Percentiles rank a stretch among this genome's conserved stretches.
Evolutionary conservation across 179 eudicot species (phyloP).

Genomic region (Beta macrorhiza): DNA sequence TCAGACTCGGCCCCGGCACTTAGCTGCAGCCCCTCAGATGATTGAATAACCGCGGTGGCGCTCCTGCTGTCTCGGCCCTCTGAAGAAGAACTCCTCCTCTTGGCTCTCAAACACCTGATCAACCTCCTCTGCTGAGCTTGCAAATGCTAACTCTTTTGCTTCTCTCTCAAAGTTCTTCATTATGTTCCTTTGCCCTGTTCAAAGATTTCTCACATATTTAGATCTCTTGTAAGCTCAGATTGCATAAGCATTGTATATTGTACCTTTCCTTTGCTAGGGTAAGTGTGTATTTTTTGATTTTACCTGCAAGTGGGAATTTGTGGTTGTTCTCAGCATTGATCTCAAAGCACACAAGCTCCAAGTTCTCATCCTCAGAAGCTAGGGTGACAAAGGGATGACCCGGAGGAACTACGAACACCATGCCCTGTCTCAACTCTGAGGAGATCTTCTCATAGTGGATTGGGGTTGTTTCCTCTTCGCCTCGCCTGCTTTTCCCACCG

Average conservation of each 20-base stretch:
- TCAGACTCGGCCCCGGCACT: neutral
- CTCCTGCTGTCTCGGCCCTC: conserved; percentile 42
- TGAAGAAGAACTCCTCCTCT: conserved; percentile 51
- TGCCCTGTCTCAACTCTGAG: conserved; percentile 40
- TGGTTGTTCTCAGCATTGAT: conserved; percentile 52
- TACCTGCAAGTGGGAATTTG: conserved; percentile 57
- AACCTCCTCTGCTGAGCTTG: conserved; percentile 45
- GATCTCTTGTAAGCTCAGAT: neutral
- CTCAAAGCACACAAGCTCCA: conserved; percentile 53
- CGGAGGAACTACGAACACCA: conserved; percentile 59
- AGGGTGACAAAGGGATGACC: conserved; percentile 63
- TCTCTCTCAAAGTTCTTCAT: conserved; percentile 54
- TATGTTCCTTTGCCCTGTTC: conserved; percentile 48
- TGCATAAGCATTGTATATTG: no score
- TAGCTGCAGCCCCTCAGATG: conserved; percentile 17
- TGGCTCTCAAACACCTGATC: conserved; percentile 46
- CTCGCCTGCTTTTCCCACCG: conserved; percentile 20
- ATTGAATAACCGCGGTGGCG: conserved; percentile 26
- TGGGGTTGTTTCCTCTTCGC: conserved; percentile 18
- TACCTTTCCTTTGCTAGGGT: neutral
- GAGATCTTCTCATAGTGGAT: conserved; percentile 48
- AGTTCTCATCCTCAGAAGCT: conserved; percentile 54
- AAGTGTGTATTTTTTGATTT: neutral
- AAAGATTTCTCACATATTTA: neutral
- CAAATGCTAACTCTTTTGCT: conserved; percentile 65